phyloP scores from a whole-genome alignment of 2,329 filamentous ascomycete species.

The Scytalidium lignicola region DNA sequence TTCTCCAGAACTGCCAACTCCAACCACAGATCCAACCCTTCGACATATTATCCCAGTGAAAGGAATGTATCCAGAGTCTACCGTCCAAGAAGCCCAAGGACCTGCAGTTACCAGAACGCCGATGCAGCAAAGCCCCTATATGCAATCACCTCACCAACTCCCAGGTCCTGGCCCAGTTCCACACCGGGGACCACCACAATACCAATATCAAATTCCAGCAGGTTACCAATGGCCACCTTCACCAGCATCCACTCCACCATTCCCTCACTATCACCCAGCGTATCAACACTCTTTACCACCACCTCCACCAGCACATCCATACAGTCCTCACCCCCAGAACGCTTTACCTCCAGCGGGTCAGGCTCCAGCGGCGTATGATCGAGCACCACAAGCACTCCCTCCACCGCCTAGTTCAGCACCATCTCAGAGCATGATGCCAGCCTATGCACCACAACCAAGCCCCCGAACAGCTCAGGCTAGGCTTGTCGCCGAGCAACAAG shows the following conservation, averaged over 20 bases:
- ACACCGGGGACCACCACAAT: conserved; percentile 32
- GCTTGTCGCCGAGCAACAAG: conserved; percentile 28
- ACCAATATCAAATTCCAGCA: conserved; percentile 30
- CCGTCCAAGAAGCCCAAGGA: conserved; percentile 78
- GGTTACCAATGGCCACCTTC: conserved; percentile 52
- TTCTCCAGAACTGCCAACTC: conserved; percentile 69
- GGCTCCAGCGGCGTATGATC: conserved; percentile 25
- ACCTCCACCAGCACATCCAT: conserved; percentile 24
- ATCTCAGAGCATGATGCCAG: conserved; percentile 16
- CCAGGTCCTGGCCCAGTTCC: conserved; percentile 27
- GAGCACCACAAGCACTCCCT: conserved; percentile 28
- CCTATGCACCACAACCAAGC: conserved; percentile 30
- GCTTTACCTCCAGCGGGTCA: conserved; percentile 12
- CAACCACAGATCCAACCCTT: conserved; percentile 72
- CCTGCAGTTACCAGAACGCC: conserved; percentile 76
- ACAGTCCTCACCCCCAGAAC: conserved; percentile 20
- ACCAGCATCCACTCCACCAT: conserved; percentile 50
- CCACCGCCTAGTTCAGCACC: conserved; percentile 13
- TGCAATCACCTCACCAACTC: conserved; percentile 35
- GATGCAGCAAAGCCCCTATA: conserved; percentile 47
- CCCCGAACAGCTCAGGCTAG: conserved; percentile 35
- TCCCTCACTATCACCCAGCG: conserved; percentile 26
- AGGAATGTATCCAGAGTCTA: conserved; percentile 96
- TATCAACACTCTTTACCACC: conserved; percentile 32
- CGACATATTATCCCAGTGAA: conserved; percentile 82